These are phyloP conservation scores for Stipa capillata DNA, from an alignment of 176 grass and related monocot genomes.

Conservation along the genomic window DNA sequence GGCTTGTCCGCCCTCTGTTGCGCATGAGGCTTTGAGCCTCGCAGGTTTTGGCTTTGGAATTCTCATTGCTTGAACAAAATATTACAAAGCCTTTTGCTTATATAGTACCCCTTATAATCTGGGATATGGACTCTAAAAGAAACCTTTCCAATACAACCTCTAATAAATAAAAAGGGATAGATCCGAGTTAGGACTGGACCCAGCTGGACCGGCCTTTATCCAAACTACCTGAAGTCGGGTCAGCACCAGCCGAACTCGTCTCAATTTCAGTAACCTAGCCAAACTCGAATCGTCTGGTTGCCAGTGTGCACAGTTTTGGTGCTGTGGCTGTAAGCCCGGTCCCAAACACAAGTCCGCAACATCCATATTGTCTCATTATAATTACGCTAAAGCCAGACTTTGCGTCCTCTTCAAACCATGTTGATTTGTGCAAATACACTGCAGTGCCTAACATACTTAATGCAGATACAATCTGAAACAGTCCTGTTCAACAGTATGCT, in stretches of 20 bases:
- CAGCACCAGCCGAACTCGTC: background rate
- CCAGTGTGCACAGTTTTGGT: background rate
- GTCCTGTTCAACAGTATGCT: background rate
- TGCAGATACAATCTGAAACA: background rate
- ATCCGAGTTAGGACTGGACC: background rate
- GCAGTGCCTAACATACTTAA: background rate
- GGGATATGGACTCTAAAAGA: background rate
- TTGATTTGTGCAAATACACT: background rate
- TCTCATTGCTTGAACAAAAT: background rate
- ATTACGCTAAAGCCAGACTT: background rate
- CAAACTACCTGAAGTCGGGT: background rate
- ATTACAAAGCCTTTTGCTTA: background rate
- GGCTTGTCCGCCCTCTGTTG: background rate
- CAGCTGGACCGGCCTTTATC: background rate
- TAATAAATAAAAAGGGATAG: background rate
- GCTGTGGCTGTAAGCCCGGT: background rate
- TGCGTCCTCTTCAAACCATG: background rate
- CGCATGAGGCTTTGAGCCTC: background rate
- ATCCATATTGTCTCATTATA: background rate
- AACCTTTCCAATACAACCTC: background rate
- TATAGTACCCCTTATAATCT: background rate
- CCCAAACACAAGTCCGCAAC: background rate
- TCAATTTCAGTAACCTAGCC: background rate
- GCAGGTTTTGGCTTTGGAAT: background rate
- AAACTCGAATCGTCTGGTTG: background rate